phyloP scores from a whole-genome alignment of 2,329 filamentous ascomycete genomes.

The Arthrobotrys pseudoclavata region DNA sequence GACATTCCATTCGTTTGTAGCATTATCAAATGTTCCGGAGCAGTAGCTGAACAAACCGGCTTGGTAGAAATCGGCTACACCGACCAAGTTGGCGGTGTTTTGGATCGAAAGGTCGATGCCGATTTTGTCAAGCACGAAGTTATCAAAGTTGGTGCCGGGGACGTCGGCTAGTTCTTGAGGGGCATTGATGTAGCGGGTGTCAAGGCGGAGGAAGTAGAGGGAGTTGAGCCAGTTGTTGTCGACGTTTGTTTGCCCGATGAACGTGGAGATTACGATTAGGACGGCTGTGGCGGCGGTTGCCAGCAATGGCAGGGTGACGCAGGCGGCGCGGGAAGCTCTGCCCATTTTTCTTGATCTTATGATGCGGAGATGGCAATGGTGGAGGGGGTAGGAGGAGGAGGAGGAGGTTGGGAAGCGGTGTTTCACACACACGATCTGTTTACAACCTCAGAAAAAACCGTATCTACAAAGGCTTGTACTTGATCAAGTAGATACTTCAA shows the following conservation, averaged over 20 bases:
- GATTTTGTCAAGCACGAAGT: constrained; percentile 57
- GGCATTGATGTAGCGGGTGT: constrained; percentile 65
- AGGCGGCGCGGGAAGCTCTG: constrained; percentile 42
- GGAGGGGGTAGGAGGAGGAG: constrained; percentile 12
- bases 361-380: constrained; percentile 1
- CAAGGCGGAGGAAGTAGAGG: constrained; percentile 63
- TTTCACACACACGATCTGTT: constrained; percentile 4
- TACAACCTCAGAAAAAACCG: not conserved
- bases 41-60: constrained; percentile 92
- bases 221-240: constrained; percentile 40
- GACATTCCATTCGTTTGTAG: constrained; percentile 70
- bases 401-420: not conserved
- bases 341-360: constrained; percentile 40
- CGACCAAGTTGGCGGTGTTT: constrained; percentile 72
- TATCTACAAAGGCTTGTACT: not conserved
- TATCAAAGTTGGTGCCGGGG: constrained; percentile 63
- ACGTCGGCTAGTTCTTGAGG: constrained; percentile 38
- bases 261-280: constrained; percentile 56
- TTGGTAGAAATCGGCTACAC: constrained; percentile 82
- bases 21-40: constrained; percentile 68
- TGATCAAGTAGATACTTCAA: not conserved
- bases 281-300: constrained; percentile 40
- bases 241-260: constrained; percentile 59
- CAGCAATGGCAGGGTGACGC: constrained; percentile 51
- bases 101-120: constrained; percentile 65